Evolutionary conservation across 345 rosid species (phyloP), one percentile per base, ranked within the genome.

Genomic region (Luvunga scandens): DNA sequence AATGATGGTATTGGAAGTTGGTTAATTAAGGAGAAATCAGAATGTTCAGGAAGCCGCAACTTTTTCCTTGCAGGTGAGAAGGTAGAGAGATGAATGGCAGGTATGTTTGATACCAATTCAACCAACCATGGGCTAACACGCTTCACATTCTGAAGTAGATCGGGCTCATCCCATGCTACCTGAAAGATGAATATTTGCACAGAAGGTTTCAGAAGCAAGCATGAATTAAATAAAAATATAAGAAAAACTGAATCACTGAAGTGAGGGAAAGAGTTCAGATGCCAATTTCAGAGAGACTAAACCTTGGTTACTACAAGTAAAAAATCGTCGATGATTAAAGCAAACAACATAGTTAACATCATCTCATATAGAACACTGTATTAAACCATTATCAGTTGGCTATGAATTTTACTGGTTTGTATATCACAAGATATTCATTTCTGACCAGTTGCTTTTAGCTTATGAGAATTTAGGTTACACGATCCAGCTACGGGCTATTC

Each of bases 91-190:
- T 91, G 94, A 76, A 93, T 84, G 25, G 98, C 81, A 24, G 95
- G 97, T 78, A 91, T 87, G 79, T 82, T 87, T 5, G 98, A 84
- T 55, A 92, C 98, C 89, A 97, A 75, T 82, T 97, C 98, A 7
- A 91, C 98, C 75, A 91, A 75, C 99, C 99, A 97, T 16, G 99
- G 99, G 83, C 84, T 97, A 22, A 97, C 98, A 42, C 93, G 85
- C 89, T 93, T 97, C 83, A 94, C 98, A 56, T 93, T 93, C 80
- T 94, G 99, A 62, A 94, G 98, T 75, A 97, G 87, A 79, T 97
- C 99, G 0, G 98, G 99, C 77, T 97, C 99, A 78, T 97, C 98
- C 98, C 99, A 94, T n/a, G 92, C 87, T 50, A 97, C 98, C 99
- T 94, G 85, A 83, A 75, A 76, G 55, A 63, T 16, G 45, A 79